These are phyloP conservation scores for Debaryomyces udenii DNA, from an alignment of 1,139 yeast species.

Conservation along the genomic window DNA sequence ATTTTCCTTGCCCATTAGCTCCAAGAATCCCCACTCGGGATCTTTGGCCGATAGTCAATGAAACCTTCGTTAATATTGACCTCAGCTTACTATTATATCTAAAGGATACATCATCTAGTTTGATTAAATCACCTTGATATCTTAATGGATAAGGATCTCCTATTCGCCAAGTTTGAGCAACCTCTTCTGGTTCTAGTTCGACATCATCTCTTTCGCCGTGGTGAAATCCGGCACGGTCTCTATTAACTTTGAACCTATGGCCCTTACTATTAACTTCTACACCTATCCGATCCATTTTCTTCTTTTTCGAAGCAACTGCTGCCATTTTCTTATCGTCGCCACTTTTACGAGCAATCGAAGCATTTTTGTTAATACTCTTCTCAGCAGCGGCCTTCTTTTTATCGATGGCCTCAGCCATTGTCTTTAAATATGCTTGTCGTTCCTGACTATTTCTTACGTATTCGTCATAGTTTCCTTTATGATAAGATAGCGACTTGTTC, in stretches of 20 bases:
- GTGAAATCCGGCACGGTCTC: conserved; percentile 5
- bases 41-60: too few relatives aligned
- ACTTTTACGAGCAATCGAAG: not conserved
- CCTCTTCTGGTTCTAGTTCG: conserved; percentile 1
- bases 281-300: conserved; percentile 7
- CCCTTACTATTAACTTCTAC: conserved; percentile 7
- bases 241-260: conserved; percentile 3
- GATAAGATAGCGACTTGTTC: not conserved
- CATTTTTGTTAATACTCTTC: conserved; percentile 2
- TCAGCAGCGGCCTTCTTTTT: conserved; percentile 4
- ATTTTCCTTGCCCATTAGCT: too few relatives aligned
- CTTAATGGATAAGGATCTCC: conserved; percentile 2
- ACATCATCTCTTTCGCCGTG: conserved; percentile 2
- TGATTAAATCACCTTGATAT: conserved; percentile 7
- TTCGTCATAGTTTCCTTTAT: conserved; percentile 5
- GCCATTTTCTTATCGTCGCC: conserved; percentile 9
- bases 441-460: conserved; percentile 1
- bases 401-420: conserved; percentile 4
- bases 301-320: conserved; percentile 3
- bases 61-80: not conserved
- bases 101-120: conserved; percentile 1
- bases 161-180: conserved; percentile 1
- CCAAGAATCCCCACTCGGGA: too few relatives aligned
- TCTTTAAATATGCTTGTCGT: conserved; percentile 1
- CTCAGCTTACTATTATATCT: not conserved